phyloP scores from a whole-genome alignment of 2,329 filamentous ascomycete genomes.

The Xylaria digitata region DNA sequence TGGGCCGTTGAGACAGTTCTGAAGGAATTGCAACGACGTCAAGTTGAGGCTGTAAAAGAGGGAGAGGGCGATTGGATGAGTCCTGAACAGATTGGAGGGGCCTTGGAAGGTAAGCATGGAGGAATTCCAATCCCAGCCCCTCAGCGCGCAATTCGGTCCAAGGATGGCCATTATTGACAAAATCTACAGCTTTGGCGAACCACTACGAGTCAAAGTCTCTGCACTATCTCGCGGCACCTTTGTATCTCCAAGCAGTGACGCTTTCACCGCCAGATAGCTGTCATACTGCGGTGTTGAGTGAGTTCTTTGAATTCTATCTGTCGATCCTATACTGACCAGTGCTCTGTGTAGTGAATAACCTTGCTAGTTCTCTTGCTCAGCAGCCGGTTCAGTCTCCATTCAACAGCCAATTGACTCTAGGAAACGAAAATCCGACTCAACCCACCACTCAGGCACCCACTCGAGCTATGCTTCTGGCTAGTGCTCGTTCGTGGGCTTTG shows the following conservation, averaged over 20 bases:
- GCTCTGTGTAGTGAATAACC: slow-evolving; percentile 76
- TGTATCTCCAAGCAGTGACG: slow-evolving; percentile 86
- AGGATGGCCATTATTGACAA: slow-evolving; percentile 42
- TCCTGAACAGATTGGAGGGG: slow-evolving; percentile 76
- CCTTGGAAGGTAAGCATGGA: slow-evolving; percentile 69
- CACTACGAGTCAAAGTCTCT: slow-evolving; percentile 79
- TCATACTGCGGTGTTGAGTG: slow-evolving; percentile 83
- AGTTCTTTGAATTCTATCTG: slow-evolving; percentile 46
- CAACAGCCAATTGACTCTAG: slow-evolving; percentile 49
- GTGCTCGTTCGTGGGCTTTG: slow-evolving; percentile 80
- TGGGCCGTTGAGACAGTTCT: slow-evolving; percentile 86
- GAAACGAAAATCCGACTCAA: slow-evolving; percentile 43
- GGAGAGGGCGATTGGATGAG: slow-evolving; percentile 78
- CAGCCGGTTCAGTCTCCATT: slow-evolving; percentile 60
- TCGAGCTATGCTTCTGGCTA: slow-evolving; percentile 71
- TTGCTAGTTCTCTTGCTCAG: slow-evolving; percentile 78
- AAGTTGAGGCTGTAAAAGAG: slow-evolving; percentile 73
- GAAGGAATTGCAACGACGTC: slow-evolving; percentile 76
- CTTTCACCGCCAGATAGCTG: slow-evolving; percentile 73
- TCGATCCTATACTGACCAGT: slow-evolving; percentile 41
- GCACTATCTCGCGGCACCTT: slow-evolving; percentile 83
- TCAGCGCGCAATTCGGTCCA: background rate
- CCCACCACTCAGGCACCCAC: slow-evolving; percentile 56
- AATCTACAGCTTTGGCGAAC: slow-evolving; percentile 72
- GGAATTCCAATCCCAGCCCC: background rate